Percentiles rank a stretch among this genome's conserved stretches.
Conservation (phyloP, 2,329 filamentous ascomycete species). For the Aspergillus vadensis region DNA sequence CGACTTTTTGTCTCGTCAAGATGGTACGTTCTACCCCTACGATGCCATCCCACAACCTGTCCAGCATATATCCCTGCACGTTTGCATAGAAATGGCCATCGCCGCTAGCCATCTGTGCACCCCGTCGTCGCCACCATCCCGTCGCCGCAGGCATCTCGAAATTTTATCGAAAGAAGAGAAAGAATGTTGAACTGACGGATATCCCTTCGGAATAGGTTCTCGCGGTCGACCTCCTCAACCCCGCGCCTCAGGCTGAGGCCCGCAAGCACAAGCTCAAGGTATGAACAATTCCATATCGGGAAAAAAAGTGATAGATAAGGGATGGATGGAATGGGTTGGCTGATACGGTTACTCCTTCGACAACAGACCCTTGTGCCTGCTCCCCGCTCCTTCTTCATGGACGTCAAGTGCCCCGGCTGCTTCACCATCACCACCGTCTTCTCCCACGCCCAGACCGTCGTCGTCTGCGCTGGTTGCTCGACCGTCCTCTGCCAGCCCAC, state of each 20-base stretch:
- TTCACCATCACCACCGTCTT: constrained; percentile 99
- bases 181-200: constrained; percentile 22
- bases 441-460: constrained; percentile 99
- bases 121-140: constrained; percentile 20
- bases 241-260: constrained; percentile 93
- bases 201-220: constrained; percentile 71
- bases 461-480: constrained; percentile 99
- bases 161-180: background rate
- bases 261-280: constrained; percentile 99
- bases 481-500: constrained; percentile 99
- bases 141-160: constrained; percentile 10
- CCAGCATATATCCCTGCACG: background rate
- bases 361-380: constrained; percentile 84
- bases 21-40: constrained; percentile 40
- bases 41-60: background rate
- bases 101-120: constrained; percentile 12
- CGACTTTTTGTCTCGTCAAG: constrained; percentile 45
- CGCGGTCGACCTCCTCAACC: constrained; percentile 99
- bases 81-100: background rate
- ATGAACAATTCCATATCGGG: constrained; percentile 41
- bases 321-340: constrained; percentile 5
- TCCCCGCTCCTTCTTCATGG: constrained; percentile 99
- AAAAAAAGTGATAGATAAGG: background rate
- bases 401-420: constrained; percentile 99
- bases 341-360: constrained; percentile 5